These are phyloP conservation scores for Cladosporium phlei DNA, from an alignment of 2,329 filamentous ascomycete species.

Conservation along the genomic window DNA sequence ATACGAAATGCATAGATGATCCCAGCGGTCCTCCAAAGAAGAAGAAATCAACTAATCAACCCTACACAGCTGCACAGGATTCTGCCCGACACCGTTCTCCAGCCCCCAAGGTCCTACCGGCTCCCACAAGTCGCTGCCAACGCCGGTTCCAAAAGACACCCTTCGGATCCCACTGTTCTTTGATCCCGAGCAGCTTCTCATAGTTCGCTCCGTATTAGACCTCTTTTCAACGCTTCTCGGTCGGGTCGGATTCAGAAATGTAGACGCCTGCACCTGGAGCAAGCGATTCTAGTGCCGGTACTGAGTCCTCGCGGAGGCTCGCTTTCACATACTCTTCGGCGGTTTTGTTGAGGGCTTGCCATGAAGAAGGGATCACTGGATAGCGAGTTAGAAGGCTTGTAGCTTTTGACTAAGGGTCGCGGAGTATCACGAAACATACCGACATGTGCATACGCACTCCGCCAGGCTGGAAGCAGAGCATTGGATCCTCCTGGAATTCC, in stretches of 20 bases:
- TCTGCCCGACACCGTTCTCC: slow-evolving; percentile 18
- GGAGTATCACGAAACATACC: neutral
- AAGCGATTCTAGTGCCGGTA: slow-evolving; percentile 33
- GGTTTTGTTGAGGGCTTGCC: slow-evolving; percentile 29
- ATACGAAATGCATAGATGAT: no score
- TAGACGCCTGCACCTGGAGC: slow-evolving; percentile 40
- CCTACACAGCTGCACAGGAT: slow-evolving; percentile 12
- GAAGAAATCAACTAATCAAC: no score
- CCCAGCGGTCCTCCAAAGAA: no score
- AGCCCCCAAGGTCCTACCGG: slow-evolving; percentile 3
- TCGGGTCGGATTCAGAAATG: slow-evolving; percentile 29
- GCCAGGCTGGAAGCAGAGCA: slow-evolving; percentile 20
- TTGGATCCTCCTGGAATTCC: slow-evolving; percentile 16
- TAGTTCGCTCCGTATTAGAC: slow-evolving; percentile 43
- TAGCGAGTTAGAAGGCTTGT: neutral
- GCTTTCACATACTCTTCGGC: slow-evolving; percentile 18
- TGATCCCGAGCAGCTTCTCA: no score
- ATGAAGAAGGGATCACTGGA: slow-evolving; percentile 1
- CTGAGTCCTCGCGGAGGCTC: slow-evolving; percentile 6
- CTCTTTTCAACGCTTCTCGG: slow-evolving; percentile 38
- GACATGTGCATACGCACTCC: slow-evolving; percentile 17
- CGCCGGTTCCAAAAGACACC: no score
- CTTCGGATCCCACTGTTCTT: no score
- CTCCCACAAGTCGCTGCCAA: slow-evolving; percentile 36
- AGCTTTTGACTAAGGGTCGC: no score